Conservation (phyloP, 2,329 filamentous ascomycete species). For the Monosporascus sp. region DNA sequence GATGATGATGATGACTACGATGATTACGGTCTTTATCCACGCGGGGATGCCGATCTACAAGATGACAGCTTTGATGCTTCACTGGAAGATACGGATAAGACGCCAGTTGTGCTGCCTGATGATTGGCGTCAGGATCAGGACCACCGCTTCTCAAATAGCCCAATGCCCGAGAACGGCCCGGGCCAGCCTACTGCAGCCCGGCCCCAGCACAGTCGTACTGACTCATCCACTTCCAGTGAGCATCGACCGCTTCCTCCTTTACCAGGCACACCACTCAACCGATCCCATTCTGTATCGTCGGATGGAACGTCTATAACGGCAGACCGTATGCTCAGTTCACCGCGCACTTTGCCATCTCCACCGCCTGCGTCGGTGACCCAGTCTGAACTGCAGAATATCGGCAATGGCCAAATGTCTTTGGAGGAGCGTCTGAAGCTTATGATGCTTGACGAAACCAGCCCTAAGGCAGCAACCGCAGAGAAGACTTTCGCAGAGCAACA, state of each 20-base stretch:
- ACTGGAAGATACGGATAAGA: constrained; percentile 93
- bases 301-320: constrained; percentile 64
- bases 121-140: constrained; percentile 83
- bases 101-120: constrained; percentile 93
- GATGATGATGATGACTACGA: constrained; percentile 64
- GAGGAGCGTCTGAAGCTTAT: constrained; percentile 84
- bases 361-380: constrained; percentile 68
- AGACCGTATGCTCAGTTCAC: constrained; percentile 63
- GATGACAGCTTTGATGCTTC: constrained; percentile 96
- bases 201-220: constrained; percentile 57
- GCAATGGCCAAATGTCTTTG: constrained; percentile 71
- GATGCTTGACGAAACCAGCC: constrained; percentile 64
- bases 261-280: constrained; percentile 53
- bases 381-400: constrained; percentile 72
- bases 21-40: constrained; percentile 45
- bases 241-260: constrained; percentile 83
- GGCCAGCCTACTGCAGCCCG: constrained; percentile 42
- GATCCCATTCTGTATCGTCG: constrained; percentile 51
- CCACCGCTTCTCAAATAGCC: constrained; percentile 68
- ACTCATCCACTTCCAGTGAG: constrained; percentile 75
- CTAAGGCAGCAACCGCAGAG: constrained; percentile 20
- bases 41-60: constrained; percentile 55
- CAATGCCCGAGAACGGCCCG: constrained; percentile 53
- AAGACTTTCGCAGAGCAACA: constrained; percentile 61
- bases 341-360: constrained; percentile 67